Percentiles rank a stretch among this genome's conserved stretches.
phyloP scores from a whole-genome alignment of 208 protist species.

The Dictyostelium gargantuum region DNA sequence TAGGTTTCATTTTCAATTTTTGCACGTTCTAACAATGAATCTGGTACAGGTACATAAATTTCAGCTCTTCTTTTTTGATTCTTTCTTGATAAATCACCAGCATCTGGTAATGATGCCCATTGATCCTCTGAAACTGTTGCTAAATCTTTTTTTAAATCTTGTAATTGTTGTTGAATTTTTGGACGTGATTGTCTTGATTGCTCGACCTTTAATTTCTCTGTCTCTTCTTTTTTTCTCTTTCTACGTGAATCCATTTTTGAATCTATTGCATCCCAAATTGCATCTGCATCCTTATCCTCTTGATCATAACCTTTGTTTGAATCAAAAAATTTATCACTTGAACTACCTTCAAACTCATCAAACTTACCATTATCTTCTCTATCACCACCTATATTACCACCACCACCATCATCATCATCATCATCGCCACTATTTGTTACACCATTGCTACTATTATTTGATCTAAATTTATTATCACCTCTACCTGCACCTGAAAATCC shows the following conservation, averaged over 20 bases:
- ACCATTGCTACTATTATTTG: neutral
- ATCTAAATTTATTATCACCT: too few relatives aligned
- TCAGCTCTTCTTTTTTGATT: slow-evolving; percentile 18
- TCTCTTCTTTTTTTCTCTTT: slow-evolving; percentile 82
- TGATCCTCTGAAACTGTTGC: slow-evolving; percentile 74
- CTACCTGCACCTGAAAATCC: neutral
- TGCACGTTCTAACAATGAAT: slow-evolving; percentile 60
- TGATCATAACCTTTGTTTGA: slow-evolving; percentile 81
- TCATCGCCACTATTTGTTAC: neutral
- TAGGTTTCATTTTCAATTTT: slow-evolving; percentile 43
- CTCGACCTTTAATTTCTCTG: slow-evolving; percentile 74
- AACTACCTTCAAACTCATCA: slow-evolving; percentile 85
- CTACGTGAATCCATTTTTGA: slow-evolving; percentile 85
- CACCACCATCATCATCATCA: slow-evolving; percentile 64
- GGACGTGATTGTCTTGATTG: slow-evolving; percentile 78
- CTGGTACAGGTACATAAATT: slow-evolving; percentile 75
- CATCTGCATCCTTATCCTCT: slow-evolving; percentile 91
- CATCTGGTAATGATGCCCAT: slow-evolving; percentile 86
- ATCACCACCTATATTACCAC: neutral
- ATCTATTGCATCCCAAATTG: slow-evolving; percentile 80
- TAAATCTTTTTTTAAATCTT: slow-evolving; percentile 87
- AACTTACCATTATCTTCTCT: slow-evolving; percentile 70
- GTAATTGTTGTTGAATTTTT: slow-evolving; percentile 89
- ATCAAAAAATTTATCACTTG: slow-evolving; percentile 76
- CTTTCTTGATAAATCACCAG: slow-evolving; percentile 72